These are phyloP conservation scores for Hypoxylon sp. DNA, from an alignment of 2,329 filamentous ascomycete genomes.

Conservation along the genomic window DNA sequence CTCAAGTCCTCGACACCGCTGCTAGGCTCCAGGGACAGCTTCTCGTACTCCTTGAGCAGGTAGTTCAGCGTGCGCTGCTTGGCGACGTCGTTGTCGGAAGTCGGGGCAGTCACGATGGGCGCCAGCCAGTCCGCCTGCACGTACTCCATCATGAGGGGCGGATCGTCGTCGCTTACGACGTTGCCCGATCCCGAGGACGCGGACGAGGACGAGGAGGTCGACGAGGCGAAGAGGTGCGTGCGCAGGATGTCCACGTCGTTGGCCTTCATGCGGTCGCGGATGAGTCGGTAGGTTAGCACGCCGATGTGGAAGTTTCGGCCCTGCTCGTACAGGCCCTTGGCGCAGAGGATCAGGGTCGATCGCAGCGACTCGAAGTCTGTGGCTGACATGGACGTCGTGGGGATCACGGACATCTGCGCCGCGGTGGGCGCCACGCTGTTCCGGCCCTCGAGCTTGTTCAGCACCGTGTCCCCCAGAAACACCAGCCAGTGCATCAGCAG, in stretches of 20 bases:
- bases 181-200: not conserved
- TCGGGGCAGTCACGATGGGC: conserved; percentile 9
- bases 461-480: conserved; percentile 40
- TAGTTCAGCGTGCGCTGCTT: conserved; percentile 26
- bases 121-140: conserved; percentile 30
- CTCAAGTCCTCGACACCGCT: conserved; percentile 10
- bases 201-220: not conserved
- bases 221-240: conserved; percentile 27
- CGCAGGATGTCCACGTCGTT: conserved; percentile 32
- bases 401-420: not conserved
- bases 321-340: conserved; percentile 47
- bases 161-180: conserved; percentile 13
- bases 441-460: conserved; percentile 39
- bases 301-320: conserved; percentile 48
- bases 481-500: conserved; percentile 48
- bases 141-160: conserved; percentile 31
- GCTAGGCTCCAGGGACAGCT: conserved; percentile 17
- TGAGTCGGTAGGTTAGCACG: conserved; percentile 46
- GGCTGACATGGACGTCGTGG: not conserved
- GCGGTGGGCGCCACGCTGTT: conserved; percentile 9
- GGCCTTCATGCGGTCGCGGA: conserved; percentile 47
- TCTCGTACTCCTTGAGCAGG: conserved; percentile 28
- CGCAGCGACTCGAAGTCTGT: conserved; percentile 41
- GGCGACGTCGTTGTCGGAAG: not conserved
- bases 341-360: conserved; percentile 48